These are phyloP conservation scores for Carpinus viminea DNA, from an alignment of 306 rosid species.

Conservation along the genomic window DNA sequence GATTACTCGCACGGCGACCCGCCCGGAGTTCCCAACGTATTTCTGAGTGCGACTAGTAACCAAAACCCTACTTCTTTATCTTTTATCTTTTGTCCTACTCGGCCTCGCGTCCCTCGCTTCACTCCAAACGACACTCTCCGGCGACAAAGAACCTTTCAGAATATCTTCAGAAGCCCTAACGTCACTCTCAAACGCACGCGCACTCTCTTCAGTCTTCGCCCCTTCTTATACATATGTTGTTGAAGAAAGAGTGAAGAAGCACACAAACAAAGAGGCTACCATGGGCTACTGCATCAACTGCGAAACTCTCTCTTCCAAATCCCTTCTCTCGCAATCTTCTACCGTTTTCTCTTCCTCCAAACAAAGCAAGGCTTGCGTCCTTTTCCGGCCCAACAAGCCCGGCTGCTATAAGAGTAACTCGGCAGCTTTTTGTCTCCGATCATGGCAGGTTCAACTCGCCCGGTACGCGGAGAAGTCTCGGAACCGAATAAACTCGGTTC, in stretches of 20 bases:
- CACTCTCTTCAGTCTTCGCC: background rate
- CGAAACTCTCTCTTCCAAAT: conserved; percentile 23
- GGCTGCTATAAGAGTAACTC: background rate
- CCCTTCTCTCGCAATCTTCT: conserved; percentile 7
- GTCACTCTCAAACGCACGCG: background rate
- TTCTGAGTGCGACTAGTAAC: too few relatives aligned
- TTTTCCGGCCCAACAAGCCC: conserved; percentile 19
- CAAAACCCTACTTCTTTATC: too few relatives aligned
- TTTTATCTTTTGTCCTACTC: too few relatives aligned
- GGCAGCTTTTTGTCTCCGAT: conserved; percentile 23
- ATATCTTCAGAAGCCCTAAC: background rate
- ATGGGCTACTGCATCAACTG: conserved; percentile 44
- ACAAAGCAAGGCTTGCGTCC: conserved; percentile 15
- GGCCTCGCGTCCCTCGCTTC: background rate
- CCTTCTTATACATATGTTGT: background rate
- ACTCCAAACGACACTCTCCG: background rate
- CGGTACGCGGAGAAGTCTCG: background rate
- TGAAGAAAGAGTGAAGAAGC: background rate
- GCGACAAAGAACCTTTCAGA: background rate
- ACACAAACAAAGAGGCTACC: background rate
- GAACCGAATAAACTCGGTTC: conserved; percentile 24
- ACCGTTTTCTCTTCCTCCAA: conserved; percentile 21
- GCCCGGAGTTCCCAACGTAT: too few relatives aligned
- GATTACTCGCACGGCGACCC: too few relatives aligned
- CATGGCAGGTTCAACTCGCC: conserved; percentile 31